phyloP scores from a whole-genome alignment of 169 alveolate genomes.

The Ichthyophthirius multifiliis region DNA sequence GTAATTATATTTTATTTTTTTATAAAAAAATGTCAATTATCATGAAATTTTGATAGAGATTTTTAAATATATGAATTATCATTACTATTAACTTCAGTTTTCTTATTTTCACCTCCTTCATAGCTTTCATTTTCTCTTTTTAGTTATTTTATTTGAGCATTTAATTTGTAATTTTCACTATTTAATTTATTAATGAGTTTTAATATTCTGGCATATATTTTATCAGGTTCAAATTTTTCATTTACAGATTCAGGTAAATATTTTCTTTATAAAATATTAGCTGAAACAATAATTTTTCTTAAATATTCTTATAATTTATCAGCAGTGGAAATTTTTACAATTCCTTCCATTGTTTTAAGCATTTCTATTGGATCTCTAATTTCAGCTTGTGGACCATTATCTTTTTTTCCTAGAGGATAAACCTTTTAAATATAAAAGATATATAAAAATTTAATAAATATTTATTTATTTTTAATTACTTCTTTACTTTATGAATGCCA shows the following conservation, averaged over 20 bases:
- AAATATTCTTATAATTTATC: constrained; percentile 34
- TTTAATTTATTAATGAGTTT: constrained; percentile 9
- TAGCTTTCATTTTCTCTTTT: too few species aligned
- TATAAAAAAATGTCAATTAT: too few species aligned
- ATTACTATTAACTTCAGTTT: too few species aligned
- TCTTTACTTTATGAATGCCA: constrained; percentile 20
- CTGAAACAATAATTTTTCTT: constrained; percentile 37
- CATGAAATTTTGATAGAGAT: too few species aligned
- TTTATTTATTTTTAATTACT: too few species aligned
- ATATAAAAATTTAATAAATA: too few species aligned
- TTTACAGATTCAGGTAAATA: constrained; percentile 32
- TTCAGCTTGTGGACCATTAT: constrained; percentile 34
- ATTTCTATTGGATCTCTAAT: constrained; percentile 34
- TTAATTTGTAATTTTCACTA: constrained; percentile 6
- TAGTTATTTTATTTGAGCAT: background rate
- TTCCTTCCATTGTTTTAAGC: constrained; percentile 21
- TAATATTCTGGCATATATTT: constrained; percentile 19
- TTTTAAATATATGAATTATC: too few species aligned
- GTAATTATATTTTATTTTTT: too few species aligned
- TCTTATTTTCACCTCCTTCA: too few species aligned
- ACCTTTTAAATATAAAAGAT: too few species aligned
- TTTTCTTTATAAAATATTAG: constrained; percentile 31
- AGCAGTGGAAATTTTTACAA: constrained; percentile 28
- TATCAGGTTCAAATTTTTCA: constrained; percentile 34
- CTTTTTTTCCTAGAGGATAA: too few species aligned